Evolutionary conservation across 129 eudicot species (phyloP).

Genomic region (Silybum marianum): DNA sequence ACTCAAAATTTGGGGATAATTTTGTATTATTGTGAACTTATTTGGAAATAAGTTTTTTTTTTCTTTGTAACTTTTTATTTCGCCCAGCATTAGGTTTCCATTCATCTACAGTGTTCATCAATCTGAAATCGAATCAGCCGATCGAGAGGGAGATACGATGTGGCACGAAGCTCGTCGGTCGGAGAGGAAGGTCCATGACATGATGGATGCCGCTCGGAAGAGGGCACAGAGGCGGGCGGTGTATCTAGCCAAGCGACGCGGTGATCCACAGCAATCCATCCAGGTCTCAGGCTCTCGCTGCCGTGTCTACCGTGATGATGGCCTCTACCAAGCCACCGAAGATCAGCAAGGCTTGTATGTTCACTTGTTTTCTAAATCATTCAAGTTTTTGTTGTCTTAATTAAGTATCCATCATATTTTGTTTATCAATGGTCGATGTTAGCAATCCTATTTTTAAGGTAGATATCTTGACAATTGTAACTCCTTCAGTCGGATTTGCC

Average conservation of each 20-base stretch:
- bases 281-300: slow-evolving; percentile 88
- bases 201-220: slow-evolving; percentile 99
- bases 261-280: slow-evolving; percentile 96
- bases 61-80: slow-evolving; percentile 1
- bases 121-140: slow-evolving; percentile 23
- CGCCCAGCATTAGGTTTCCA: slow-evolving; percentile 14
- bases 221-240: slow-evolving; percentile 93
- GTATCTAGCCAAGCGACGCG: slow-evolving; percentile 94
- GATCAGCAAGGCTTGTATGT: slow-evolving; percentile 98
- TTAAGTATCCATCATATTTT: background rate
- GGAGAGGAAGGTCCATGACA: slow-evolving; percentile 95
- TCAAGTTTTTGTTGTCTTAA: background rate
- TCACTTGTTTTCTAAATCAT: background rate
- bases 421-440: background rate
- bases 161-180: slow-evolving; percentile 99
- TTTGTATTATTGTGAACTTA: background rate
- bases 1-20: background rate
- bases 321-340: slow-evolving; percentile 80
- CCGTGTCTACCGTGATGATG: slow-evolving; percentile 84
- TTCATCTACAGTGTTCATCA: background rate
- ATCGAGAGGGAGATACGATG: slow-evolving; percentile 46
- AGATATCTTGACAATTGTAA: slow-evolving; percentile 3
- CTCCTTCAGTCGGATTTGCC: background rate
- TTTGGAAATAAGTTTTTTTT: background rate
- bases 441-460: background rate